phyloP scores from a whole-genome alignment of 1,284 basidiomycete species.

The Phellopilus nigrolimitatus region DNA sequence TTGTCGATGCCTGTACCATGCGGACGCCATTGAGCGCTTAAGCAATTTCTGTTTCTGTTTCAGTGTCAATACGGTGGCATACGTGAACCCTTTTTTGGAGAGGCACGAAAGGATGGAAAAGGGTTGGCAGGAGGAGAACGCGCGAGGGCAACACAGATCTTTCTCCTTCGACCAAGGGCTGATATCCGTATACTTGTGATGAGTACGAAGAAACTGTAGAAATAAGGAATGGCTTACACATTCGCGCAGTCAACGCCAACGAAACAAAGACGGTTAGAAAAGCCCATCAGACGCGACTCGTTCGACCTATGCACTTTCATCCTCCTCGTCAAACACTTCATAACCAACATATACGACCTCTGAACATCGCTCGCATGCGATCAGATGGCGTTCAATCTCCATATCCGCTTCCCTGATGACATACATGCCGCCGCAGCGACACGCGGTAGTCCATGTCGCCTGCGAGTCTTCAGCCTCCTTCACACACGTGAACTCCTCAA shows the following conservation, averaged over 20 bases:
- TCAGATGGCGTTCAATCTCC: conserved; percentile 60
- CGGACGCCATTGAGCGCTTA: no score
- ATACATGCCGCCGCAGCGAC: conserved; percentile 68
- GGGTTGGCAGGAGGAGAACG: no score
- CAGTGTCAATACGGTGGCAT: no score
- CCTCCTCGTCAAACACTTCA: conserved; percentile 40
- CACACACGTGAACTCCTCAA: conserved; percentile 59
- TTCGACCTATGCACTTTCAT: not conserved
- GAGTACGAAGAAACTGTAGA: no score
- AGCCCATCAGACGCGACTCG: not conserved
- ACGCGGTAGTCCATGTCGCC: conserved; percentile 49
- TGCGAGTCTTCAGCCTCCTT: conserved; percentile 27
- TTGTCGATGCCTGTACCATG: no score
- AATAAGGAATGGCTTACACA: no score
- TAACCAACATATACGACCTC: conserved; percentile 78
- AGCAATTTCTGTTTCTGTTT: no score
- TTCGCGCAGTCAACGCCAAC: not conserved
- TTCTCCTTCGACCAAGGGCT: no score
- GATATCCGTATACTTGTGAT: no score
- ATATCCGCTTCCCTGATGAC: conserved; percentile 50
- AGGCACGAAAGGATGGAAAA: no score
- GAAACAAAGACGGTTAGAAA: not conserved
- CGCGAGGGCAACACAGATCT: no score
- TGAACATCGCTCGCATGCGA: conserved; percentile 67
- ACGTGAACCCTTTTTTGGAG: no score